Evolutionary conservation across 169 alveolate genomes (phyloP), one percentile per base, ranked within the genome.

Genomic region (Cryptosporidium muris): DNA sequence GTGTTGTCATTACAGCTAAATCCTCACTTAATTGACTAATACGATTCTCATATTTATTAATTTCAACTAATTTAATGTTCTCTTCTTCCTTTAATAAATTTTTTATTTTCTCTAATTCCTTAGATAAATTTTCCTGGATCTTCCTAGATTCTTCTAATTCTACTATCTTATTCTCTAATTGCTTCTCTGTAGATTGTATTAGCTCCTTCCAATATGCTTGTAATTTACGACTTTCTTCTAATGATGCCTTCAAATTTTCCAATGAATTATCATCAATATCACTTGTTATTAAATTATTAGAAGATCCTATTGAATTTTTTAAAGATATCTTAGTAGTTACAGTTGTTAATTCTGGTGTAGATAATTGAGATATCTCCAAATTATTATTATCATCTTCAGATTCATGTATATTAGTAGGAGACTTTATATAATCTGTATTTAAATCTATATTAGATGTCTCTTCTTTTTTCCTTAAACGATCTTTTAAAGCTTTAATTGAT

Each of bases 171-270:
- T 47, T 48, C 63, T 74, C 85, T 9, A 74, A 58, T 48, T 74
- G 85, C 16, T 74, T 74, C 45, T 74, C 85, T n/a, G 64, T 49
- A 12, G 85, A 74, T 34, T 74, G 85, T 36, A 74, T 68, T 12
- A 74, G 34, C 2, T 74, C 85, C 14, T 60, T 74, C 85, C 85
- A 74, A 42, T 74, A 74, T 47, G 54, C 60, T 47, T 74, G 85
- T 34, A 74, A 37, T 37, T 74, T 74, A 16, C 40, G 54, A 11
- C 85, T 74, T 51, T 74, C 85, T 11, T 74, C 85, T n/a, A 74
- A 45, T 9, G 45, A 64, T 8, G 36, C 25, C 34, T 60, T 54
- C 42, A 66, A 38, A 8, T 54, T 40, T n/a, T 25, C 14, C 34
- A 52, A 42, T 25, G 51, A 64, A n/a, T 16, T 40, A 14, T 42